phyloP scores from a whole-genome alignment of 2,329 filamentous ascomycete genomes.

The Scleromitrula shiraiana region DNA sequence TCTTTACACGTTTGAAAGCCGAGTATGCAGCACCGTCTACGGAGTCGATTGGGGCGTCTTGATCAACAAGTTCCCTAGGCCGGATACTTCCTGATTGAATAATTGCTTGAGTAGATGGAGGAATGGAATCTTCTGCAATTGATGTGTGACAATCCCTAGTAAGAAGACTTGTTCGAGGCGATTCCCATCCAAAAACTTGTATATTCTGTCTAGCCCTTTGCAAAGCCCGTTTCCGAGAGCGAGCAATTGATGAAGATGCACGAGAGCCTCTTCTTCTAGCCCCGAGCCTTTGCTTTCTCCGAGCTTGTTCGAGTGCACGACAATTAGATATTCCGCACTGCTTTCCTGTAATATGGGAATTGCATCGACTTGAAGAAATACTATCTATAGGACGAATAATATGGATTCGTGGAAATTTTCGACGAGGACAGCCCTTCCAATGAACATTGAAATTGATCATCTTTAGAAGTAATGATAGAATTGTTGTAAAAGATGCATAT shows the following conservation, averaged over 20 bases:
- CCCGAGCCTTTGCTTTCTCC: conserved; percentile 15
- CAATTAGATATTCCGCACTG: conserved; percentile 12
- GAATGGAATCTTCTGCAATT: not conserved
- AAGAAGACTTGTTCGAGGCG: not conserved
- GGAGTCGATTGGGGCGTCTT: conserved; percentile 1
- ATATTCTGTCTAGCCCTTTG: conserved; percentile 17
- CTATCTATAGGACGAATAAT: conserved; percentile 11
- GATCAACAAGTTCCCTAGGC: not conserved
- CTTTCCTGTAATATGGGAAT: conserved; percentile 8
- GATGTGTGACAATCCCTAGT: not conserved
- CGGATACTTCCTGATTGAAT: not conserved
- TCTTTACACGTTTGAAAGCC: conserved; percentile 6
- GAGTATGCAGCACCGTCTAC: conserved; percentile 19
- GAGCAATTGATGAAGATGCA: conserved; percentile 6
- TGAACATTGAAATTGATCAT: conserved; percentile 23
- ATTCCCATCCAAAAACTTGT: conserved; percentile 20
- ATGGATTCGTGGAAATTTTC: conserved; percentile 21
- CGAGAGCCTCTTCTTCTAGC: conserved; percentile 9
- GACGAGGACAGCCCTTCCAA: conserved; percentile 27
- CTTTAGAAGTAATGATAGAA: conserved; percentile 13
- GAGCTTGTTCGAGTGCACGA: conserved; percentile 11
- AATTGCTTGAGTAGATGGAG: not conserved
- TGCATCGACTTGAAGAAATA: not conserved
- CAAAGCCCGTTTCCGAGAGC: conserved; percentile 15
- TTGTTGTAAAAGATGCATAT: conserved; percentile 21